Base-by-base conservation (phyloP, 176 grass and related monocot species). In the Lolium rigidum region DNA sequence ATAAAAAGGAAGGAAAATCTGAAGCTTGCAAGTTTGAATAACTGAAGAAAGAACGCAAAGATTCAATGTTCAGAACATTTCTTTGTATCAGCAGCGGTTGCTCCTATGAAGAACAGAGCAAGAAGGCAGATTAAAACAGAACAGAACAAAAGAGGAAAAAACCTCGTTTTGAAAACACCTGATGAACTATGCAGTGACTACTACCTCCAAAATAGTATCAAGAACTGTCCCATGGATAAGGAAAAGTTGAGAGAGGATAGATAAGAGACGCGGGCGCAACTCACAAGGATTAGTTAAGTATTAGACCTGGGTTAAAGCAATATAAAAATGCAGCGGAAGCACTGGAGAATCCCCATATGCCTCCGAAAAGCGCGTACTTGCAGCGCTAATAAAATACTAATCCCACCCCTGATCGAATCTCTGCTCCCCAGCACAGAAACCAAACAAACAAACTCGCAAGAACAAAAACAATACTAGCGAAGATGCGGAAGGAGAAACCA, bases 381-480 rank as follows among this genome's bases (percentile, higher is more conserved):
- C 66, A 2, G 35, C 90, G 78, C 82, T 88, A 91, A 85, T 91
- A 91, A 88, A 91, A 85, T 65, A 91, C 78, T 72, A 82, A 82
- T 85, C 90, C 46, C 8, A 10, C 48, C 54, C 61, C 31, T 54
- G 82, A 76, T 76, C 48, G 73, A 82, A 85, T 81, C 62, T 78
- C 76, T 78, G 82, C 82, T 73, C 86, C 90, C 78, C 90, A 48
- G 77, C 28, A 72, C 76, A 35, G 63, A 78, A 38, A 77, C 82
- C 70, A 4, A 74, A 63, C 70, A 4, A 74, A 63, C 61, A 17
- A 31, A 26, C 13, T n/a, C 21, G n/a, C 37, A 70, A 71, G 52
- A 63, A 51, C 59, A 12, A 9, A 44, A 10, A 39, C 9, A n/a
- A 39, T 52, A n/a, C n/a, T n/a, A 31, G 54, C 55, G 14, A 31